phyloP scores from a whole-genome alignment of 192 early-diverging fungal genomes.

The Linnemannia schmuckeri region DNA sequence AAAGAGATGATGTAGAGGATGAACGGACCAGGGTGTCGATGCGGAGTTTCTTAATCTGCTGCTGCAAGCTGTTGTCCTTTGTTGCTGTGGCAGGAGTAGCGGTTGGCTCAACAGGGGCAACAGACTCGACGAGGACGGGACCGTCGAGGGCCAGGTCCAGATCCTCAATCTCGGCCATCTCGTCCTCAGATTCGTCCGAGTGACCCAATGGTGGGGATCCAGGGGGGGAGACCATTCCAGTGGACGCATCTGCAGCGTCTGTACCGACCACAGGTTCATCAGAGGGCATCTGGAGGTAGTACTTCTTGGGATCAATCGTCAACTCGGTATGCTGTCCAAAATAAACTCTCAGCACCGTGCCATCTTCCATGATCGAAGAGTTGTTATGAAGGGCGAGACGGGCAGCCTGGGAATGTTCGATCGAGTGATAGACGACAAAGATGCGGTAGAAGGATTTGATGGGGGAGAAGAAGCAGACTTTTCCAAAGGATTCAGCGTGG shows the following conservation, averaged over 20 bases:
- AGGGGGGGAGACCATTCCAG: conserved; percentile 32
- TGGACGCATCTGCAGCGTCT: neutral
- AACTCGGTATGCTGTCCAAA: conserved; percentile 62
- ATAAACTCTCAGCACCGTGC: conserved; percentile 61
- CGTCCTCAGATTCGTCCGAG: conserved; percentile 20
- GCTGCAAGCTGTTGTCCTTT: conserved; percentile 4
- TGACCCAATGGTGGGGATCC: conserved; percentile 50
- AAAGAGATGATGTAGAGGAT: neutral
- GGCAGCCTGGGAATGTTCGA: conserved; percentile 57
- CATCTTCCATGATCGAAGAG: neutral
- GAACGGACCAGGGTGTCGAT: conserved; percentile 23
- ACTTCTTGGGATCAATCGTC: conserved; percentile 33
- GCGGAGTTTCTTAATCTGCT: conserved; percentile 26
- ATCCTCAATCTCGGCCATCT: conserved; percentile 23
- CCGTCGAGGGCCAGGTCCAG: neutral
- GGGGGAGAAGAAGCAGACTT: conserved; percentile 62
- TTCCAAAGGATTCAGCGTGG: conserved; percentile 59
- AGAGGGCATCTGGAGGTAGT: conserved; percentile 51
- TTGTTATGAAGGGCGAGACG: conserved; percentile 58
- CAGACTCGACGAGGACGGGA: neutral
- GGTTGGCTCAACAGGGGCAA: neutral
- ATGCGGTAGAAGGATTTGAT: conserved; percentile 68
- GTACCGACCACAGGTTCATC: neutral
- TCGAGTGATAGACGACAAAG: conserved; percentile 65
- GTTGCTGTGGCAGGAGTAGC: neutral